Evolutionary conservation across 1,284 basidiomycete species (phyloP), one percentile per base, ranked within the genome.

Genomic region (Cystobasidiaceae sp.): DNA sequence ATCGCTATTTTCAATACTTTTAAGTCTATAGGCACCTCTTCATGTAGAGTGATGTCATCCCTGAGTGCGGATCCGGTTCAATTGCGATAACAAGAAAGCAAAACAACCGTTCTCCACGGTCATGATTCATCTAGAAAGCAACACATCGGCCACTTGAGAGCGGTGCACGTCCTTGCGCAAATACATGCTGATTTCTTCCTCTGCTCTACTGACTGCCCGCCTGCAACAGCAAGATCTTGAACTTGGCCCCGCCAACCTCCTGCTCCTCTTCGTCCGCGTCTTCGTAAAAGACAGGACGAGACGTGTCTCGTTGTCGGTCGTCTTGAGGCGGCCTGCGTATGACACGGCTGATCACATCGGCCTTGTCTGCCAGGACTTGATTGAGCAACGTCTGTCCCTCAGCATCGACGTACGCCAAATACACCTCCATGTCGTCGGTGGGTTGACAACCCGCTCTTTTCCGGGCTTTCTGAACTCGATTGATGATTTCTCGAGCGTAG

Each of bases 371-470:
- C 71, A 97, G 84, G 44, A 90, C 89, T n/a, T 80, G 78, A 27
- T 85, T 79, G 67, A 97, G 77, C 37, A 74, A 63, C 32, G 86
- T 86, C 32, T 79, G 79, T 15, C 87, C 86, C 28, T 82, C 75
- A 19, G 85, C 87, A 15, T 83, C 81, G 73, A 88, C 86, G 30
- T 44, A 50, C 17, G 67, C 67, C 27, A 68, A 32, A n/a, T 67
- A 94, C 44, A 97, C 85, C 64, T 91, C 84, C 45, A 97, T 86
- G 75, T 96, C 91, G 76, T 99, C 96, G 11, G 92, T 93, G 27
- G 93, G 87, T 77, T 93, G 90, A 70, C 98, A 80, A 1, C 93
- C 92, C 1, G 92, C 93, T 77, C 93, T 91, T 80, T 99, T 99
- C 71, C 96, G 83, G 71, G 97, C 80, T 75, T 93, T 91, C 81